Evolutionary conservation across 805 yeast genomes (phyloP).

Genomic region (Myxozyma neotropica): DNA sequence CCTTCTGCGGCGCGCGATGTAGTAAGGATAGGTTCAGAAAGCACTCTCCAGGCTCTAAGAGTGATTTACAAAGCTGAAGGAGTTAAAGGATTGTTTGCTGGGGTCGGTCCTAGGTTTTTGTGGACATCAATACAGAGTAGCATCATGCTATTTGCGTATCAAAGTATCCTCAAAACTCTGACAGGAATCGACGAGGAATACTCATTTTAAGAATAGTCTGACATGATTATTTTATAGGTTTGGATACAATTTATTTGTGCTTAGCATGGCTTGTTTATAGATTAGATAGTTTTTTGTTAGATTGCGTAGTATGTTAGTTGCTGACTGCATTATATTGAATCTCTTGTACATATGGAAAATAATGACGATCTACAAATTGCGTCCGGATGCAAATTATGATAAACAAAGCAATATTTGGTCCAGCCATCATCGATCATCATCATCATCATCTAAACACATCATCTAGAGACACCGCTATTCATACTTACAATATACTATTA

Average conservation of each 20-base stretch:
- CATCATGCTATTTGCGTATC: conserved; percentile 88
- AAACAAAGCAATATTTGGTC: no score
- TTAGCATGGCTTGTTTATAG: not conserved
- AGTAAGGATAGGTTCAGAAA: conserved; percentile 26
- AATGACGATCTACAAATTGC: no score
- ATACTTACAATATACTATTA: no score
- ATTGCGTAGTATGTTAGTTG: no score
- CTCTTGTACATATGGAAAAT: no score
- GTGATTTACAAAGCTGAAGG: conserved; percentile 76
- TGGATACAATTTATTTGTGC: not conserved
- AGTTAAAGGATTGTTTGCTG: conserved; percentile 75
- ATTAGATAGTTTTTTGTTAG: not conserved
- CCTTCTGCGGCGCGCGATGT: conserved; percentile 35
- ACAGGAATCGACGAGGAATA: conserved; percentile 38
- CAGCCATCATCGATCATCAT: no score
- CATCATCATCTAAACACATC: no score
- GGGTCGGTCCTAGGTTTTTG: conserved; percentile 93
- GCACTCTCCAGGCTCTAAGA: conserved; percentile 49
- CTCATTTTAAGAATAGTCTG: not conserved
- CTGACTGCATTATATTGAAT: no score
- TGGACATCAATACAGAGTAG: conserved; percentile 98
- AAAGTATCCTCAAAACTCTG: conserved; percentile 64
- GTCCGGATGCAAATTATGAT: no score
- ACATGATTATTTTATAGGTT: not conserved
- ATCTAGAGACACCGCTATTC: no score